Base-by-base conservation (phyloP, 257 asterid species). In the Striga asiatica region DNA sequence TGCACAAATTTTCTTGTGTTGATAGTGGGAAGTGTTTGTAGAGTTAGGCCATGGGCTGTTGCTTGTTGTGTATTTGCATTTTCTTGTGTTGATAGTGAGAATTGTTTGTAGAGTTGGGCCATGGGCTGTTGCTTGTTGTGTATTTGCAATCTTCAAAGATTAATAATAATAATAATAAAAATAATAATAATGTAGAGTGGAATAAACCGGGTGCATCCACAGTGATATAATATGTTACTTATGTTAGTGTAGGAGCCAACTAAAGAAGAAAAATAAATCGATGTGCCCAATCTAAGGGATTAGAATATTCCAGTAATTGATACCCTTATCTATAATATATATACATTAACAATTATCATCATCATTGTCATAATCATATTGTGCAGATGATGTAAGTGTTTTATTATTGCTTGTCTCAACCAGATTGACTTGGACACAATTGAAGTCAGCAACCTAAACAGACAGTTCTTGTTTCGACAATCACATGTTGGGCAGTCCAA, bases 341-440 rank as follows among this genome's bases (percentile, higher is more conserved):
- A n/a, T n/a, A n/a, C n/a, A n/a, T n/a, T n/a, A n/a, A n/a, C n/a
- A n/a, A n/a, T n/a, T n/a, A n/a, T n/a, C n/a, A n/a, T n/a, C n/a
- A n/a, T n/a, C n/a, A n/a, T n/a, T n/a, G n/a, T n/a, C n/a, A 56
- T 29, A 29, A 29, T 14, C 5, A 2, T 64, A 2, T 52, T 6
- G 2, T 17, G 16, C 56, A 22, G 52, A 48, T 50, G 64, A 29
- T 60, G 45, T 39, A 57, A 54, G 53, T 55, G 18, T 19, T 61
- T 19, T 53, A 6, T 16, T 25, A 25, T 59, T 67, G 55, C 45
- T 66, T 73, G 56, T 41, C 43, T 68, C 20, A 2, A 78, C 71
- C 95, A 92, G 99, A 88, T 92, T 73, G 99, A 92, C 76, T 78
- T 85, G 97, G 99, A 92, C 61, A 92, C 99, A 14, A 92, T 92